These are phyloP conservation scores for Erysimum cheiri DNA, from an alignment of 441 rosid species.

Conservation along the genomic window DNA sequence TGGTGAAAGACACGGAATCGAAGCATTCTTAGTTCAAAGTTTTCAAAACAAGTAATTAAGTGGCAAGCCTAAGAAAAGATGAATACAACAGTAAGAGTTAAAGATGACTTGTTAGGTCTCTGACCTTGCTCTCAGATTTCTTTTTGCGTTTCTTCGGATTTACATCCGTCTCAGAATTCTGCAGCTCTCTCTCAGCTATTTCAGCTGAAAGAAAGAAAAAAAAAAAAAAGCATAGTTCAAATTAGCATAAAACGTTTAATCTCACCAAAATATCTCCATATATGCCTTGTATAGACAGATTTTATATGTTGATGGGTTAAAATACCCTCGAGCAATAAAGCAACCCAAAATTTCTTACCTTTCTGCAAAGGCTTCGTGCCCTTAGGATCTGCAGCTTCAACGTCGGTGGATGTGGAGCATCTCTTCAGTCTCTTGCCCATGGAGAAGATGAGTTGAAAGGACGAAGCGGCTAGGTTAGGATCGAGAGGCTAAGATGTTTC, in stretches of 20 bases:
- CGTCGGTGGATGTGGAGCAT: conserved; percentile 11
- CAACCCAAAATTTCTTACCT: neutral
- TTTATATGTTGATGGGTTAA: neutral
- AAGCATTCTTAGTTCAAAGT: too few relatives aligned
- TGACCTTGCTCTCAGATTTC: conserved; percentile 3
- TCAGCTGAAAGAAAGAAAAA: too few relatives aligned
- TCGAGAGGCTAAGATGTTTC: too few relatives aligned
- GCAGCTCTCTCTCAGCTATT: conserved; percentile 5
- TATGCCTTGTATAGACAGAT: neutral
- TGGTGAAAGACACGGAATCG: too few relatives aligned
- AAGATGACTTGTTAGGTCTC: neutral
- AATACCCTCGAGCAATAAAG: neutral
- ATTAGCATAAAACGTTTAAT: neutral
- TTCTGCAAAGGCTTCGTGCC: neutral
- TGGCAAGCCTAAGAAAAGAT: neutral
- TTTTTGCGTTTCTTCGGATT: neutral
- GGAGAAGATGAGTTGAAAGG: neutral
- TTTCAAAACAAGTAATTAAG: too few relatives aligned
- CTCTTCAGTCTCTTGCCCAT: neutral
- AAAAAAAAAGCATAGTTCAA: neutral
- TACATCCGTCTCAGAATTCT: neutral
- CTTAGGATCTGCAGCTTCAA: neutral
- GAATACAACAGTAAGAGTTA: neutral
- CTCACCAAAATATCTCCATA: neutral
- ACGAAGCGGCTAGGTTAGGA: neutral